These are phyloP conservation scores for Filosporella fistucella DNA, from an alignment of 495 filamentous ascomycete genomes.

Conservation along the genomic window DNA sequence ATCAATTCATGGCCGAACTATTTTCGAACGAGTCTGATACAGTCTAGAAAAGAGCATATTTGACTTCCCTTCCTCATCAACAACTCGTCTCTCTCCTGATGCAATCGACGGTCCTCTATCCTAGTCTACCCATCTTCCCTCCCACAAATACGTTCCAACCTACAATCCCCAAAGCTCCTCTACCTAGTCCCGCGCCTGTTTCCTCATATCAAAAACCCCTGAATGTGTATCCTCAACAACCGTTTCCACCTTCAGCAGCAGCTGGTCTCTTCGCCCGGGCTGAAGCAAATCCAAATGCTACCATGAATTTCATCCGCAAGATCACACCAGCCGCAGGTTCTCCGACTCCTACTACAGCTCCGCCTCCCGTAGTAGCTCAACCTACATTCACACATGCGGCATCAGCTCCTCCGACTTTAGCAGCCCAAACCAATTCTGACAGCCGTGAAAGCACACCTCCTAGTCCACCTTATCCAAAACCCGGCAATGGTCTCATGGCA, in stretches of 20 bases:
- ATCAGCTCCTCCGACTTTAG: slow-evolving; percentile 10
- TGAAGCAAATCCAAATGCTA: slow-evolving; percentile 31
- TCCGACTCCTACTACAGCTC: slow-evolving; percentile 11
- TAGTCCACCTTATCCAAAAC: slow-evolving; percentile 60
- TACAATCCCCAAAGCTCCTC: slow-evolving; percentile 20
- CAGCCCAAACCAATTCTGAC: slow-evolving; percentile 6
- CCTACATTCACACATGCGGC: slow-evolving; percentile 4
- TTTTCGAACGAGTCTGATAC: slow-evolving; percentile 8
- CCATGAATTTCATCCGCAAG: slow-evolving; percentile 36
- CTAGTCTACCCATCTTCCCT: slow-evolving; percentile 35
- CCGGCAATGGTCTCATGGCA: slow-evolving; percentile 51
- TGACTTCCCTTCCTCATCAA: slow-evolving; percentile 34
- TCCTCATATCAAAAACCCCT: slow-evolving; percentile 35
- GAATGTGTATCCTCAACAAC: slow-evolving; percentile 32
- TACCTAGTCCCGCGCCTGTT: slow-evolving; percentile 10
- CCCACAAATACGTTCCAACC: slow-evolving; percentile 23
- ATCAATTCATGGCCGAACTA: slow-evolving; percentile 7
- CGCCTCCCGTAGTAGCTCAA: slow-evolving; percentile 7
- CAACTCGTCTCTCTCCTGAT: slow-evolving; percentile 43
- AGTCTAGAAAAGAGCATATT: slow-evolving; percentile 41
- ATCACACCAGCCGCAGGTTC: slow-evolving; percentile 13
- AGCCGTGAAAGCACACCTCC: slow-evolving; percentile 31
- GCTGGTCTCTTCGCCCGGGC: slow-evolving; percentile 33
- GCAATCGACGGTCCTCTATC: slow-evolving; percentile 34
- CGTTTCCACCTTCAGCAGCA: slow-evolving; percentile 28